Conservation (phyloP, 306 rosid genomes). For the Cicer judaicum region DNA sequence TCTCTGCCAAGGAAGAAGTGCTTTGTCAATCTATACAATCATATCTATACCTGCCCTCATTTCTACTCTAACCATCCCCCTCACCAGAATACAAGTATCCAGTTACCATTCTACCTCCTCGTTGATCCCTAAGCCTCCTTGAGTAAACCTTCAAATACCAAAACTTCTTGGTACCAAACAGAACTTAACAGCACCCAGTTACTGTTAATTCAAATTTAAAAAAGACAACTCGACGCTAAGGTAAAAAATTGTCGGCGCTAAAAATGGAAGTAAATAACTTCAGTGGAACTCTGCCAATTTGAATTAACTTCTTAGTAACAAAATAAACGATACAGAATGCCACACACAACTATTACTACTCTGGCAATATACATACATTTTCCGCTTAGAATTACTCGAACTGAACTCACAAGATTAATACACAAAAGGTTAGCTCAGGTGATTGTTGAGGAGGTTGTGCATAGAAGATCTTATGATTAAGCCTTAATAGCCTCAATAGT, state of each 20-base stretch:
- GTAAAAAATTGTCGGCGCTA: conserved; percentile 5
- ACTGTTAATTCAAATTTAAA: neutral
- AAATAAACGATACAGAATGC: conserved; percentile 16
- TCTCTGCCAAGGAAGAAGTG: neutral
- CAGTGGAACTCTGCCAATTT: conserved; percentile 23
- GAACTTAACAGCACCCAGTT: conserved; percentile 19
- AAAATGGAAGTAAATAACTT: conserved; percentile 30
- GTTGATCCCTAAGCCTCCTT: neutral
- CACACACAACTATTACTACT: conserved; percentile 6
- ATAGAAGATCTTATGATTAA: conserved; percentile 12
- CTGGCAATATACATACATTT: conserved; percentile 6
- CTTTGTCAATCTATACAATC: neutral
- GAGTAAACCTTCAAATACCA: neutral
- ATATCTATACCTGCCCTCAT: neutral
- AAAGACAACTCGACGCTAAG: neutral
- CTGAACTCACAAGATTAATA: conserved; percentile 15
- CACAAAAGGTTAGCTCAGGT: conserved; percentile 6
- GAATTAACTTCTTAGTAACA: conserved; percentile 16
- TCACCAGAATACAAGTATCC: neutral
- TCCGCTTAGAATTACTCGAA: conserved; percentile 18
- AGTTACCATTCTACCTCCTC: neutral
- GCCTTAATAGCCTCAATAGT: neutral
- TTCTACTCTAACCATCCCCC: neutral
- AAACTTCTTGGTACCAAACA: neutral
- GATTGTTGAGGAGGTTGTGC: neutral